Conservation (phyloP, 495 filamentous ascomycete species). For the Neurospora terricola region DNA sequence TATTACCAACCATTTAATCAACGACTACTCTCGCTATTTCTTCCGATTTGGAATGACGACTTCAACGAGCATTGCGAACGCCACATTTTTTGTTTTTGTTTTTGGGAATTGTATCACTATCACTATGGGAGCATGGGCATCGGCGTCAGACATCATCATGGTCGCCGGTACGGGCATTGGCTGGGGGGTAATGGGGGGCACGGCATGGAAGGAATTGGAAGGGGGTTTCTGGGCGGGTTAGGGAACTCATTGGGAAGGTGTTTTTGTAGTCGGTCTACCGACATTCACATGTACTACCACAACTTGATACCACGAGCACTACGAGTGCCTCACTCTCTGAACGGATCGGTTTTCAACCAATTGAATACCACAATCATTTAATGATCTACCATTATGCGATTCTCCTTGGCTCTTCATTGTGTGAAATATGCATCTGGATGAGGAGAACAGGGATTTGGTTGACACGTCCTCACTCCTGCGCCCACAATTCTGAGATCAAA, state of each 20-base stretch:
- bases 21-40: constrained; percentile 6
- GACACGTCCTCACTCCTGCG: background rate
- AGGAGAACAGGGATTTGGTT: background rate
- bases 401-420: background rate
- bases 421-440: background rate
- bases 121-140: background rate
- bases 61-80: constrained; percentile 13
- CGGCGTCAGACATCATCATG: background rate
- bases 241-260: background rate
- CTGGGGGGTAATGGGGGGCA: background rate
- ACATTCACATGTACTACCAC: background rate
- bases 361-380: background rate
- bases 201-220: background rate
- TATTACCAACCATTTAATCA: constrained; percentile 23
- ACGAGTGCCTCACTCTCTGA: background rate
- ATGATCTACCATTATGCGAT: background rate
- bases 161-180: background rate
- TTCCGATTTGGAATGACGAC: constrained; percentile 8
- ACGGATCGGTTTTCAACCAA: background rate
- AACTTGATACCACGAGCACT: background rate
- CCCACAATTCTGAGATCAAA: background rate
- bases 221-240: background rate
- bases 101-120: constrained; percentile 1
- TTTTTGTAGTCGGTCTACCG: background rate
- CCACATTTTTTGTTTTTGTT: background rate